Evolutionary conservation across 345 rosid genomes (phyloP).

Genomic region (Sapria himalayana): DNA sequence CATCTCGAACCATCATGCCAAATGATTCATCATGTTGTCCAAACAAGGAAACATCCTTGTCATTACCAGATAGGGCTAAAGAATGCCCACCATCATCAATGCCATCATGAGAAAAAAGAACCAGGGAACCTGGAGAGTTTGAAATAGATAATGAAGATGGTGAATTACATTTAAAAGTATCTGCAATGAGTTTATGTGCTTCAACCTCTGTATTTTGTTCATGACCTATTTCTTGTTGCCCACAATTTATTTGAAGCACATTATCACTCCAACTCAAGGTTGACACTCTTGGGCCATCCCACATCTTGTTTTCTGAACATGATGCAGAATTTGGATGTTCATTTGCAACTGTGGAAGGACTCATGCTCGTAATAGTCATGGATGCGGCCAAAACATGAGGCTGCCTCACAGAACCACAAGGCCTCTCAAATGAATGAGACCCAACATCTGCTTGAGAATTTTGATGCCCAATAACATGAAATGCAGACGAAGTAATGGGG

Average conservation of each 20-base stretch:
- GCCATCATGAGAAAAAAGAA: conserved; percentile 84
- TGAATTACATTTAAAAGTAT: conserved; percentile 48
- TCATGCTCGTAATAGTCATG: conserved; percentile 36
- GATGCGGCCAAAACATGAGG: conserved; percentile 84
- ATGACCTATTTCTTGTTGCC: conserved; percentile 16
- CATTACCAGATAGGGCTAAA: conserved; percentile 23
- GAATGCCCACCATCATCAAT: conserved; percentile 74
- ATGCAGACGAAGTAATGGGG: conserved; percentile 32
- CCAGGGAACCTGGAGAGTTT: conserved; percentile 84
- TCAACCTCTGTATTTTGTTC: conserved; percentile 15
- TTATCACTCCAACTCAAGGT: conserved; percentile 24
- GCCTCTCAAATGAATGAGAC: conserved; percentile 52
- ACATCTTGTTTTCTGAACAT: conserved; percentile 23
- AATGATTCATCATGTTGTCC: conserved; percentile 19
- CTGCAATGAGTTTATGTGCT: conserved; percentile 22
- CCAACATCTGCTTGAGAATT: conserved; percentile 52
- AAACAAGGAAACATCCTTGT: conserved; percentile 18
- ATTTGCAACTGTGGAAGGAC: conserved; percentile 25
- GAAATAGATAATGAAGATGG: conserved; percentile 87
- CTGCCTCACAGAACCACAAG: conserved; percentile 63
- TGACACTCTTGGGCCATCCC: no score
- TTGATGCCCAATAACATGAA: conserved; percentile 35
- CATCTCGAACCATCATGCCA: conserved; percentile 19
- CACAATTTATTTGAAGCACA: conserved; percentile 25
- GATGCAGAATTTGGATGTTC: conserved; percentile 37